Percentiles rank a stretch among this genome's conserved stretches.
Conservation (phyloP, 768 basidiomycete genomes). For the Astraeus odoratus region DNA sequence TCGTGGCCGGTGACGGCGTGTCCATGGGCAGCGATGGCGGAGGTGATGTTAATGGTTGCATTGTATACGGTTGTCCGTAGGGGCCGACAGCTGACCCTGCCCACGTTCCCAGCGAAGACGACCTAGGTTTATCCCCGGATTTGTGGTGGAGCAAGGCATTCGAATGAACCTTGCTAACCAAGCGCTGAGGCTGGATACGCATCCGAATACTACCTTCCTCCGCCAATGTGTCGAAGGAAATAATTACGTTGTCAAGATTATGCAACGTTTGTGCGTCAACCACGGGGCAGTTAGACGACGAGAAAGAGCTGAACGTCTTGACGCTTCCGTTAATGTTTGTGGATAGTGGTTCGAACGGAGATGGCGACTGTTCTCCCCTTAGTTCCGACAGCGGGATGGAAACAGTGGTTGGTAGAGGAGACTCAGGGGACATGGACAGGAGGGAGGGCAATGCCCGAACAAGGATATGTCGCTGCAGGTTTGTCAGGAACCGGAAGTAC, state of each 20-base stretch:
- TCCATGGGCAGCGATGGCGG: conserved; percentile 33
- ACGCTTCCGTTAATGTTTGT: conserved; percentile 27
- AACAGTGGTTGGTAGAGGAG: conserved; percentile 48
- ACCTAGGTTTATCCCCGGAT: conserved; percentile 10
- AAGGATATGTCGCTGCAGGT: conserved; percentile 50
- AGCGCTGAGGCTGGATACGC: conserved; percentile 57
- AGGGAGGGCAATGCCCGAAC: conserved; percentile 72
- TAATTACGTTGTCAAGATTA: conserved; percentile 53
- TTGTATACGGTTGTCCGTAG: conserved; percentile 9
- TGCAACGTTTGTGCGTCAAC: conserved; percentile 39
- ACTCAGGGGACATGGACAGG: conserved; percentile 58
- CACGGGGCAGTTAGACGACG: conserved; percentile 43
- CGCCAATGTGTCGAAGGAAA: conserved; percentile 64
- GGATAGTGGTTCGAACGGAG: conserved; percentile 30
- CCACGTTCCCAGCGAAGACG: conserved; percentile 22
- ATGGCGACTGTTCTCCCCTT: conserved; percentile 33
- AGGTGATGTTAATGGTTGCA: conserved; percentile 23
- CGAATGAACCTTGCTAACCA: conserved; percentile 29
- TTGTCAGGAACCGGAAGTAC: conserved; percentile 11
- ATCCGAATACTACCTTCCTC: conserved; percentile 70
- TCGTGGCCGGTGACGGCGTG: conserved; percentile 28
- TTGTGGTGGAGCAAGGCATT: conserved; percentile 8
- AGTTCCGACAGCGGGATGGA: conserved; percentile 38
- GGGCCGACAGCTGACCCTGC: conserved; percentile 10
- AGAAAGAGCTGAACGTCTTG: conserved; percentile 13